Conservation (phyloP, 352 stramenopile genomes). For the Phytophthora chlamydospora region DNA sequence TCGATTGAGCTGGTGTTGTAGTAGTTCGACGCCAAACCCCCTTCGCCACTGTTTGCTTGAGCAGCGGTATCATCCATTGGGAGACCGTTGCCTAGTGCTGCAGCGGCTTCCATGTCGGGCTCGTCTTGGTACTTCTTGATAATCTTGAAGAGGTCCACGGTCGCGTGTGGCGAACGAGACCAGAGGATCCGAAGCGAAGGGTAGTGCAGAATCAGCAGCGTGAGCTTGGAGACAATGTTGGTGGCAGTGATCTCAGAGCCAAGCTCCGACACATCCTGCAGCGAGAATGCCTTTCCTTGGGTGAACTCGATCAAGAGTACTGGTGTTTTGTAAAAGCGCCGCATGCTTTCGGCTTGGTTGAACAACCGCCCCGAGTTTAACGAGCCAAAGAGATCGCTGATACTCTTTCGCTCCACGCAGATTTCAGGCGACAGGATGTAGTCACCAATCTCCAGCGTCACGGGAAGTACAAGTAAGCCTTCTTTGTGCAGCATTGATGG, state of each 20-base stretch:
- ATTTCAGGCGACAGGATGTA: constrained; percentile 98
- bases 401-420: constrained; percentile 96
- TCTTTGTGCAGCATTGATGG: constrained; percentile 97
- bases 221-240: constrained; percentile 96
- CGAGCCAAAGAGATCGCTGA: constrained; percentile 96
- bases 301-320: constrained; percentile 97
- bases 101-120: constrained; percentile 78
- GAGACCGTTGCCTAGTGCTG: constrained; percentile 61
- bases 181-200: constrained; percentile 95
- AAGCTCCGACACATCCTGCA: constrained; percentile 91
- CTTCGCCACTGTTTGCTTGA: constrained; percentile 31
- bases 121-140: constrained; percentile 87
- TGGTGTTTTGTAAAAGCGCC: constrained; percentile 85
- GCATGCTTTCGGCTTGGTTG: constrained; percentile 93
- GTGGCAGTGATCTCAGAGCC: constrained; percentile 92
- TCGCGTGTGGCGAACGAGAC: constrained; percentile 93
- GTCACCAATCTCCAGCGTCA: constrained; percentile 97
- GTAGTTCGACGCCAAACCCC: constrained; percentile 47
- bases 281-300: constrained; percentile 84
- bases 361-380: constrained; percentile 96
- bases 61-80: constrained; percentile 27
- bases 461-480: constrained; percentile 91
- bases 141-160: constrained; percentile 84
- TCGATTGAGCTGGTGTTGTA: constrained; percentile 94
- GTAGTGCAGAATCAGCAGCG: constrained; percentile 94